phyloP scores from a whole-genome alignment of 768 basidiomycete genomes.

The Imleria badia region DNA sequence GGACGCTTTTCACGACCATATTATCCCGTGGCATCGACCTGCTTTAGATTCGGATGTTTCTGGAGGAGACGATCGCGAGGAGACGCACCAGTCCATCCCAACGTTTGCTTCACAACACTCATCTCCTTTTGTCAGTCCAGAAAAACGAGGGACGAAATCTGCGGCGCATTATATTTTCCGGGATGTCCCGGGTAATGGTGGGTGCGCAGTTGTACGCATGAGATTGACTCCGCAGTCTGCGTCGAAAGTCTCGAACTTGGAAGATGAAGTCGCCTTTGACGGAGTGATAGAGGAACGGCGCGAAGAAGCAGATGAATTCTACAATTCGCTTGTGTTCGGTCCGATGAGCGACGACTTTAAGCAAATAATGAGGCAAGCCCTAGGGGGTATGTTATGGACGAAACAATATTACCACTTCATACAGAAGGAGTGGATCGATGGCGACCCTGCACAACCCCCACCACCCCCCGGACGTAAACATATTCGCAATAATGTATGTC shows the following conservation, averaged over 20 bases:
- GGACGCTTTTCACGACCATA: constrained; percentile 98
- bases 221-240: constrained; percentile 82
- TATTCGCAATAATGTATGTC: constrained; percentile 74
- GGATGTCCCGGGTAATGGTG: constrained; percentile 86
- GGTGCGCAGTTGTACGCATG: constrained; percentile 91
- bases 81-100: not conserved
- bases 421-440: constrained; percentile 94
- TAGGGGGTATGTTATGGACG: constrained; percentile 97
- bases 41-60: constrained; percentile 37
- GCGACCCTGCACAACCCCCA: constrained; percentile 92
- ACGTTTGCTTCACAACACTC: not conserved
- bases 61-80: not conserved
- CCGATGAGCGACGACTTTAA: constrained; percentile 89
- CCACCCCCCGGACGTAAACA: constrained; percentile 88
- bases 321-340: constrained; percentile 73
- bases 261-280: constrained; percentile 90
- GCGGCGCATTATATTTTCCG: constrained; percentile 89
- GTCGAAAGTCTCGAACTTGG: constrained; percentile 74
- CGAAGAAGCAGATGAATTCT: constrained; percentile 96
- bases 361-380: constrained; percentile 95
- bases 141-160: constrained; percentile 85
- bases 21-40: constrained; percentile 82
- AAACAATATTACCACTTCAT: constrained; percentile 98
- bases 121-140: constrained; percentile 73
- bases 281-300: constrained; percentile 86